A percentile compares a stretch with the other conserved stretches of the same genome.
phyloP scores from a whole-genome alignment of 2,329 filamentous ascomycete species.

The Domatiomyces catenatus region DNA sequence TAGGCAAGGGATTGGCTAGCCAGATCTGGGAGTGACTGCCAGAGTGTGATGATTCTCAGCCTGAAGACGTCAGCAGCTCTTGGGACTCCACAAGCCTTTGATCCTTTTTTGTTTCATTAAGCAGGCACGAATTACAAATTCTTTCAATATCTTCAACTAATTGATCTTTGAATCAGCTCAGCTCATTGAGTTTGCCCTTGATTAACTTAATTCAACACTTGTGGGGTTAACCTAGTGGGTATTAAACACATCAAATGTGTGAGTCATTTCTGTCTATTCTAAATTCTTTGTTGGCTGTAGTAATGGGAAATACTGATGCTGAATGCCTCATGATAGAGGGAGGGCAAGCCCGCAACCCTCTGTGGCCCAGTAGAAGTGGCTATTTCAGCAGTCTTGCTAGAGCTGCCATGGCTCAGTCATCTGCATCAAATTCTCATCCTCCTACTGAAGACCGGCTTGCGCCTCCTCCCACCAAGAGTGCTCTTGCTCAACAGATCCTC shows the following conservation, averaged over 20 bases:
- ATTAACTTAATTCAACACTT: too few species aligned
- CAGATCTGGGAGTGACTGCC: background rate
- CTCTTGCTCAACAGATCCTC: background rate
- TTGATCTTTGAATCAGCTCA: too few species aligned
- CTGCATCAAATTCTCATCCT: background rate
- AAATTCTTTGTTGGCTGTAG: background rate
- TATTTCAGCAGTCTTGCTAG: background rate
- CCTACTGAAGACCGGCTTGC: background rate
- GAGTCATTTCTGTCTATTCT: background rate
- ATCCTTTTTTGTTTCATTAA: too few species aligned
- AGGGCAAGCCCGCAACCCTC: background rate
- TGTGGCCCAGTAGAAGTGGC: background rate
- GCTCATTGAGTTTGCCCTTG: too few species aligned
- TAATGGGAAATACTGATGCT: background rate
- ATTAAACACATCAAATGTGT: background rate
- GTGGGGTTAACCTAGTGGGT: too few species aligned
- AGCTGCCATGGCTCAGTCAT: background rate
- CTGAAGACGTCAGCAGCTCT: too few species aligned
- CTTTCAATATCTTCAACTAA: too few species aligned
- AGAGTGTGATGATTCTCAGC: background rate
- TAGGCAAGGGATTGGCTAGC: background rate
- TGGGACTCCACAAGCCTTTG: too few species aligned
- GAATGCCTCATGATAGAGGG: background rate
- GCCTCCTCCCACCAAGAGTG: background rate
- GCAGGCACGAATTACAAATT: too few species aligned